Conservation (phyloP, 306 rosid genomes). For the Vigna trinervia region DNA sequence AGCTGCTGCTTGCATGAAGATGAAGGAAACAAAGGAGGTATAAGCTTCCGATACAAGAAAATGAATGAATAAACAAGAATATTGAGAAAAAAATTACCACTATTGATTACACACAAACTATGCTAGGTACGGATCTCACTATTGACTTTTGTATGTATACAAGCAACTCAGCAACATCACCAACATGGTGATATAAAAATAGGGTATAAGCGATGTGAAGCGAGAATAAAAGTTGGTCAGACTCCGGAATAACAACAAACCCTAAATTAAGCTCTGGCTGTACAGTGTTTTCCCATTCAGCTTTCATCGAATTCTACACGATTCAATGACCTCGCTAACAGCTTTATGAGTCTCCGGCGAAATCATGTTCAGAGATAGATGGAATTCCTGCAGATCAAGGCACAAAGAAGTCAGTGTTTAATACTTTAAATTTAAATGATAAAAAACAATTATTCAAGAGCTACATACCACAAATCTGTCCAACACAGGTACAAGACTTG, state of each 20-base stretch:
- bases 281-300: constrained; percentile 57
- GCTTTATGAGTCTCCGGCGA: constrained; percentile 95
- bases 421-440: neutral
- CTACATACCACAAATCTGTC: constrained; percentile 95
- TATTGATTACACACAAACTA: constrained; percentile 52
- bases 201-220: constrained; percentile 35
- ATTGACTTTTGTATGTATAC: constrained; percentile 73
- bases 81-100: constrained; percentile 35
- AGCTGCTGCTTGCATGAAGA: constrained; percentile 20
- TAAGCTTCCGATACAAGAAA: constrained; percentile 45
- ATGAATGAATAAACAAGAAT: constrained; percentile 52
- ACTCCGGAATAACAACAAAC: constrained; percentile 43
- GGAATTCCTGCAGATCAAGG: constrained; percentile 78
- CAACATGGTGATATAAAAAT: constrained; percentile 52
- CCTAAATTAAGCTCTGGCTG: constrained; percentile 60
- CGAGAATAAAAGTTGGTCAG: constrained; percentile 52
- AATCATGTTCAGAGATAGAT: constrained; percentile 90
- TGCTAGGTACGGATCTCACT: constrained; percentile 52
- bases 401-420: neutral
- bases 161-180: constrained; percentile 57
- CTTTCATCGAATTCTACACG: constrained; percentile 75
- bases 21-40: constrained; percentile 38
- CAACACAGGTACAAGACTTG: constrained; percentile 88
- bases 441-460: neutral
- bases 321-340: constrained; percentile 93